Evolutionary conservation across 495 filamentous ascomycete genomes (phyloP).

Genomic region (Aspergillus campestris): DNA sequence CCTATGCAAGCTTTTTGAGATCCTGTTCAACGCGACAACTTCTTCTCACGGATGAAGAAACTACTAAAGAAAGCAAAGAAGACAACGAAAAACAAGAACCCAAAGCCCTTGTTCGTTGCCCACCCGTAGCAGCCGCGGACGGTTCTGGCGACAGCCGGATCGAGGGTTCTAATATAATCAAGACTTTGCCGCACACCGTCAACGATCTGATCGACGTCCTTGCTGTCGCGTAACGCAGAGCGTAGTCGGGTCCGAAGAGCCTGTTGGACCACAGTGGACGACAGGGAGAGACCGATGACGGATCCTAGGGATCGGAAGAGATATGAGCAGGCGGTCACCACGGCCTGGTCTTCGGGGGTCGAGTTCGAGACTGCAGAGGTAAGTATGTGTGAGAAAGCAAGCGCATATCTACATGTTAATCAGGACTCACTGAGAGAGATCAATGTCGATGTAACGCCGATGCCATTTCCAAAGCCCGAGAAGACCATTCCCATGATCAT

Average conservation of each 20-base stretch:
- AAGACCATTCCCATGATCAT: conserved; percentile 51
- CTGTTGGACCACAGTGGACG: conserved; percentile 68
- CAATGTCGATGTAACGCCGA: conserved; percentile 65
- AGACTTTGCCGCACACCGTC: conserved; percentile 65
- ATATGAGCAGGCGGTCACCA: conserved; percentile 78
- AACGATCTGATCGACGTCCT: conserved; percentile 62
- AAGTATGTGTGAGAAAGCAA: background rate
- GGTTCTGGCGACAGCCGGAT: conserved; percentile 47
- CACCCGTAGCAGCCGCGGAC: conserved; percentile 64
- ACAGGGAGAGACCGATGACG: conserved; percentile 62
- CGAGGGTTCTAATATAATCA: conserved; percentile 60
- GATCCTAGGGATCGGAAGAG: conserved; percentile 80
- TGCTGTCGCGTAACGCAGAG: conserved; percentile 41
- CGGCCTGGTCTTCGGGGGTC: conserved; percentile 57
- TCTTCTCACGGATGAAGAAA: conserved; percentile 37
- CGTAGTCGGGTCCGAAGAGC: conserved; percentile 52
- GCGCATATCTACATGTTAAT: background rate
- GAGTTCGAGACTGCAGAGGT: conserved; percentile 58
- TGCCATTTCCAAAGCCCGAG: conserved; percentile 52
- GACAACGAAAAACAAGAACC: conserved; percentile 33
- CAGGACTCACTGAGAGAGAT: conserved; percentile 45
- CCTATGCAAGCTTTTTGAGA: no score
- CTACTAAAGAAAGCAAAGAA: conserved; percentile 40
- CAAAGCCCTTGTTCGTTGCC: conserved; percentile 42
- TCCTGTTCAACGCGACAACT: conserved; percentile 21